Evolutionary conservation across 208 protist species (phyloP).

Genomic region (Histomonas meleagridis): DNA sequence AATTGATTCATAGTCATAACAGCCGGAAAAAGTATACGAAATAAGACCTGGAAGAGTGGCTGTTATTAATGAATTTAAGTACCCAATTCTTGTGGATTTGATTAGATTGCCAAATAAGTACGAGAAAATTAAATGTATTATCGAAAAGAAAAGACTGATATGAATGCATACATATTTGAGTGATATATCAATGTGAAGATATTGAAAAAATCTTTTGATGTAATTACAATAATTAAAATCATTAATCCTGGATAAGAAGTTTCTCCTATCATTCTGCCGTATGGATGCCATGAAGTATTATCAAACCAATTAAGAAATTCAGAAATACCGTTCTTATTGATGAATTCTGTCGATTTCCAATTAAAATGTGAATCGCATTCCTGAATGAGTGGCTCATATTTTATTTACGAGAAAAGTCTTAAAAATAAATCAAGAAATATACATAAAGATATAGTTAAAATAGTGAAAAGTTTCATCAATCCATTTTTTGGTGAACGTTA

Average conservation of each 20-base stretch:
- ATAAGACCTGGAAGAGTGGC: conserved; percentile 50
- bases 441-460: too few relatives aligned
- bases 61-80: neutral
- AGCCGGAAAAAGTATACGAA: conserved; percentile 87
- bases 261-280: conserved; percentile 83
- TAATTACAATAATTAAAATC: conserved; percentile 70
- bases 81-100: neutral
- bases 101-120: neutral
- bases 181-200: conserved; percentile 69
- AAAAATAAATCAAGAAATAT: too few relatives aligned
- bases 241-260: conserved; percentile 91
- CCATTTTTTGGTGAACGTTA: too few relatives aligned
- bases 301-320: conserved; percentile 96
- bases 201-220: conserved; percentile 65
- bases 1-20: conserved; percentile 92
- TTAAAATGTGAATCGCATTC: neutral
- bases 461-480: too few relatives aligned
- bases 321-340: conserved; percentile 67
- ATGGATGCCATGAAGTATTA: conserved; percentile 81
- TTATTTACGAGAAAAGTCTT: neutral
- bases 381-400: neutral
- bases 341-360: neutral
- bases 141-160: neutral
- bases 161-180: conserved; percentile 84
- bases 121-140: neutral